Evolutionary conservation across 139 green algal species (phyloP), one percentile per base, ranked within the genome.

Genomic region (Diplosphaera chodatii): DNA sequence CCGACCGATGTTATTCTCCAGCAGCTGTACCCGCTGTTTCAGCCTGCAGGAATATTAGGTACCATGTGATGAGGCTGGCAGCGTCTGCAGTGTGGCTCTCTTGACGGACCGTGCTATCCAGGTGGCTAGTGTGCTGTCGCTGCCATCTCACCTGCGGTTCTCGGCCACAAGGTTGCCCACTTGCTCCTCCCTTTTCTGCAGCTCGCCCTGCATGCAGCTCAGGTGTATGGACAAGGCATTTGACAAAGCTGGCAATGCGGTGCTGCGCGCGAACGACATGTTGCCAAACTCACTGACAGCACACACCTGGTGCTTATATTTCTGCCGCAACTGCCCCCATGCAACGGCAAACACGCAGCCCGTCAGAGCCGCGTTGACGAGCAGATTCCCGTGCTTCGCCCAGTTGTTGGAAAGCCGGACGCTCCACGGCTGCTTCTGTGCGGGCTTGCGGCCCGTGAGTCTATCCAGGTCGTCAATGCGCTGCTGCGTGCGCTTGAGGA

Each of bases 311-410:
- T 77, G 30, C 29, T 40, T 30, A 29, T 79, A 65, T 29, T 86
- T 84, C 34, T 84, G 69, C 6, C 70, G 25, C 21, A 87, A 66
- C 31, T 70, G 63, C 2, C 74, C 74, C 1, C 80, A 25, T 1
- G 83, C 80, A 22, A 88, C 74, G 10, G 55, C 77, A 33, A 88
- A 73, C 37, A 87, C 62, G 4, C 68, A 63, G 30, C 71, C 77
- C 1, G 83, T 70, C 40, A 88, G 40, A 0, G 66, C 27, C 16
- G 84, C 32, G 34, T 83, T 83, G 28, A 71, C 34, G 2, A 88
- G 18, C 30, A 64, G 40, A 18, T 29, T 16, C 29, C 67, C 62
- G 69, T 87, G 67, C 29, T 64, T 66, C 21, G 34, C 28, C 0
- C 86, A 25, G 69, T 88, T 80, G 15, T 18, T 20, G 1, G 30